Evolutionary conservation across 441 rosid genomes (phyloP).

Genomic region (Syzygium syzygioides): DNA sequence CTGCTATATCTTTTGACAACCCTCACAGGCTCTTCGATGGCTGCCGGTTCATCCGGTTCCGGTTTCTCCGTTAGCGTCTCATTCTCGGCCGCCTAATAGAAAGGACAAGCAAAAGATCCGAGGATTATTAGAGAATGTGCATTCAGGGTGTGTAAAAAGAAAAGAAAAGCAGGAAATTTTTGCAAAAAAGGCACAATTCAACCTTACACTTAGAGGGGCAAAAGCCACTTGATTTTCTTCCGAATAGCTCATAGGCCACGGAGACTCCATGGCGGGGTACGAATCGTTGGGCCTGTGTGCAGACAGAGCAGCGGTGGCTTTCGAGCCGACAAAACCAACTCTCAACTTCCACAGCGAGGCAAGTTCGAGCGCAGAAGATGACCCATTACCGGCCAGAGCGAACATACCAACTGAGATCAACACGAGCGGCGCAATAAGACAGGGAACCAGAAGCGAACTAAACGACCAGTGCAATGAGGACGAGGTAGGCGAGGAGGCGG

Average conservation of each 20-base stretch:
- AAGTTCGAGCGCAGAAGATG: neutral
- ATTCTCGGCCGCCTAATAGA: conserved; percentile 1
- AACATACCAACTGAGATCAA: neutral
- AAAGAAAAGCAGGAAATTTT: neutral
- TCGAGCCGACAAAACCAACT: neutral
- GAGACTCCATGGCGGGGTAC: neutral
- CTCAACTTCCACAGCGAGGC: neutral
- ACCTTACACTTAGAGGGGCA: neutral
- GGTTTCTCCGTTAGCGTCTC: neutral
- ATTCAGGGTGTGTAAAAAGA: neutral
- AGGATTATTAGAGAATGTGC: neutral
- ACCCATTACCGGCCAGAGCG: neutral
- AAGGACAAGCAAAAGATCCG: neutral
- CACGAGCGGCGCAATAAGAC: neutral
- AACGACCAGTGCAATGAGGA: neutral
- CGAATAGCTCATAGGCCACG: neutral
- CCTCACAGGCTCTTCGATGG: neutral
- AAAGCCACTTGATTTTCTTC: neutral
- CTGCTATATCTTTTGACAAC: conserved; percentile 21
- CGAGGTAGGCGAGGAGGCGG: neutral
- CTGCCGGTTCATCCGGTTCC: conserved; percentile 2
- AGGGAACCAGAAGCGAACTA: neutral
- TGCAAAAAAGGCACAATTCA: neutral
- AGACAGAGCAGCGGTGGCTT: neutral
- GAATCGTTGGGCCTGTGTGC: neutral